These are phyloP conservation scores for Penicillium vulpinum DNA, from an alignment of 2,329 filamentous ascomycete species.

Conservation along the genomic window DNA sequence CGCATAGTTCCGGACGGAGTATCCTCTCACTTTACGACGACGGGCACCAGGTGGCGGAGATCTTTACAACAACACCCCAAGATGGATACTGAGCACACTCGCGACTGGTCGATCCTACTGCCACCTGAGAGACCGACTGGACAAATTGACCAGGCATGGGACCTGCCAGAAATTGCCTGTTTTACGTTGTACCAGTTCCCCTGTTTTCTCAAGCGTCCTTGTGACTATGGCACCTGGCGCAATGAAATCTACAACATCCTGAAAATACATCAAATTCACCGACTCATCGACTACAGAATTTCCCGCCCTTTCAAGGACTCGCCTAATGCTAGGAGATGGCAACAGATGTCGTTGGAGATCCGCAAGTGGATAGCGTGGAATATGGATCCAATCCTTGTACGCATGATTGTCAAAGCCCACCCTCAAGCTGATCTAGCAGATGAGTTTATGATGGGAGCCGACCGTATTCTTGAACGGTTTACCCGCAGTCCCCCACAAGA, in stretches of 20 bases:
- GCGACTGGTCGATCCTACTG: not conserved
- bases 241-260: not conserved
- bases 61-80: not conserved
- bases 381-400: not conserved
- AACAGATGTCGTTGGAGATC: not conserved
- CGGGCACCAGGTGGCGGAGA: not conserved
- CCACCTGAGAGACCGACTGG: not conserved
- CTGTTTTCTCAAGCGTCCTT: not conserved
- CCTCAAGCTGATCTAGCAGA: not conserved
- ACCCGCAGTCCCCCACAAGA: not conserved
- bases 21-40: not conserved
- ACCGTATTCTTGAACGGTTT: not conserved
- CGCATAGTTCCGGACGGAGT: not conserved
- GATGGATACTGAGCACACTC: not conserved
- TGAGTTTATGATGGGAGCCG: not conserved
- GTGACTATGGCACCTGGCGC: not conserved
- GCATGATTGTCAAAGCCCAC: not conserved
- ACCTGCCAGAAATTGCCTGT: not conserved
- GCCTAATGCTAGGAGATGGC: not conserved
- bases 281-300: not conserved
- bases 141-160: not conserved
- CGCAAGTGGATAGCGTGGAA: conserved; percentile 1
- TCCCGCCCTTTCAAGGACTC: not conserved
- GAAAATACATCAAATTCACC: not conserved
- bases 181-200: not conserved